A percentile compares a stretch with the other conserved stretches of the same genome.
These are phyloP conservation scores for Lactarius sanguifluus DNA, from an alignment of 768 basidiomycete genomes.

Conservation along the genomic window DNA sequence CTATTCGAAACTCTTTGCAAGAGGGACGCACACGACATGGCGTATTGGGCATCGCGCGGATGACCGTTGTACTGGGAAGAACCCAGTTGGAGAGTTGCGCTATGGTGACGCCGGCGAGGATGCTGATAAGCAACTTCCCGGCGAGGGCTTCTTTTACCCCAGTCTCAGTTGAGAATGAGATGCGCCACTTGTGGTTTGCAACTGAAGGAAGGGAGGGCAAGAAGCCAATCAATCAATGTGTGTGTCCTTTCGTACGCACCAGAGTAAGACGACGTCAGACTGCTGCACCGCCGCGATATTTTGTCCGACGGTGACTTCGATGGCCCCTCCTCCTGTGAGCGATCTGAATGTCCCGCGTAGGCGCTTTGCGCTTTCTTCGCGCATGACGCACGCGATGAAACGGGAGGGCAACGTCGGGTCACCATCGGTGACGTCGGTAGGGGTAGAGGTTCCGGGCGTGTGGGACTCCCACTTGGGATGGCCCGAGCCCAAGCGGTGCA, in stretches of 20 bases:
- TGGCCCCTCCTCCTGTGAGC: slow-evolving; percentile 59
- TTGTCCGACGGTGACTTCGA: slow-evolving; percentile 66
- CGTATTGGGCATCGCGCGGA: slow-evolving; percentile 98
- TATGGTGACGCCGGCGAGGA: slow-evolving; percentile 95
- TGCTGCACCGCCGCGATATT: slow-evolving; percentile 73
- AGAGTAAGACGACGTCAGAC: slow-evolving; percentile 85
- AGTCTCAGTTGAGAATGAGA: slow-evolving; percentile 62
- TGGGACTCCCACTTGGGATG: slow-evolving; percentile 63
- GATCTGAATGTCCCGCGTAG: slow-evolving; percentile 59
- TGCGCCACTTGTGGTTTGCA: slow-evolving; percentile 93
- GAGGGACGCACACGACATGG: slow-evolving; percentile 76
- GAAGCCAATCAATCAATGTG: not conserved
- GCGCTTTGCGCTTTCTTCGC: slow-evolving; percentile 69
- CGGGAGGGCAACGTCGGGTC: slow-evolving; percentile 74
- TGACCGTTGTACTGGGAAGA: slow-evolving; percentile 71
- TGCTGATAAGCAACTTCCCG: slow-evolving; percentile 92
- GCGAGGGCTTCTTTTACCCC: slow-evolving; percentile 84
- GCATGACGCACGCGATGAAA: slow-evolving; percentile 86
- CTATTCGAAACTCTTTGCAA: not conserved
- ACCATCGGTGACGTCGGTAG: slow-evolving; percentile 42
- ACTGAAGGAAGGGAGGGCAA: slow-evolving; percentile 43
- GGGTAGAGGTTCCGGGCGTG: slow-evolving; percentile 73
- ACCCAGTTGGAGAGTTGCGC: slow-evolving; percentile 76
- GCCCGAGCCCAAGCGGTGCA: slow-evolving; percentile 27
- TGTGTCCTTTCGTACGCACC: slow-evolving; percentile 50